Base-by-base conservation (phyloP, 2,329 filamentous ascomycete genomes). In the Fusarium xylarioides region DNA sequence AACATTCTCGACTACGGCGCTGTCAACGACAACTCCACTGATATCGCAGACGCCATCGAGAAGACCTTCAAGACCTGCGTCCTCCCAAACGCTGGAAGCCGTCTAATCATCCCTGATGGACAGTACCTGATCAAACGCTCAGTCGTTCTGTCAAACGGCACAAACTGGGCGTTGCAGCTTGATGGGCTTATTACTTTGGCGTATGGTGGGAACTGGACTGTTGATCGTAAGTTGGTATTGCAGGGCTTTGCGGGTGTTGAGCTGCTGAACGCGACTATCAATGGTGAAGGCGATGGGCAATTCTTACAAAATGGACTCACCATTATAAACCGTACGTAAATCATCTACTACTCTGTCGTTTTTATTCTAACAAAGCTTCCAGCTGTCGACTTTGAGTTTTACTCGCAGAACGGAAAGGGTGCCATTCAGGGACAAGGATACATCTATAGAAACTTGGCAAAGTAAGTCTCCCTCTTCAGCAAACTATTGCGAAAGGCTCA, bases 271-370 rank as follows among this genome's bases (percentile, higher is more conserved):
- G 28, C 38, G 8, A 56, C 53, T 26, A 44, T 56, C 37, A 57
- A 57, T 57, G 54, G 54, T 35, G 54, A 57, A 57, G 54, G 54
- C 2, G 54, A 57, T 34, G 54, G 54, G 2, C 54, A 57, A 28
- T 57, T 57, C 30, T 28, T 57, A 4, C 40, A 57, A n/a, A 46
- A 57, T 46, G 54, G 54, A 21, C 54, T 57, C 0, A 57, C 54
- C 10, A 57, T 57, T 10, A 57, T 57, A 2, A 56, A 56, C 9
- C 53, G 38, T 56, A 8, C 11, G 53, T 55, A 23, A 26, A 26
- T 26, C 26, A 26, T 26, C 26, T 26, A 26, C 26, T 26, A 26
- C 26, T 26, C 26, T 6, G 6, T 6, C 26, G 26, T 26, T 26
- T 26, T 26, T 26, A 26, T 26, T 6, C 26, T 26, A 26, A 26